Evolutionary conservation across 2,329 filamentous ascomycete species (phyloP), one percentile per base, ranked within the genome.

Genomic region (Aspergillus novoparasiticus): DNA sequence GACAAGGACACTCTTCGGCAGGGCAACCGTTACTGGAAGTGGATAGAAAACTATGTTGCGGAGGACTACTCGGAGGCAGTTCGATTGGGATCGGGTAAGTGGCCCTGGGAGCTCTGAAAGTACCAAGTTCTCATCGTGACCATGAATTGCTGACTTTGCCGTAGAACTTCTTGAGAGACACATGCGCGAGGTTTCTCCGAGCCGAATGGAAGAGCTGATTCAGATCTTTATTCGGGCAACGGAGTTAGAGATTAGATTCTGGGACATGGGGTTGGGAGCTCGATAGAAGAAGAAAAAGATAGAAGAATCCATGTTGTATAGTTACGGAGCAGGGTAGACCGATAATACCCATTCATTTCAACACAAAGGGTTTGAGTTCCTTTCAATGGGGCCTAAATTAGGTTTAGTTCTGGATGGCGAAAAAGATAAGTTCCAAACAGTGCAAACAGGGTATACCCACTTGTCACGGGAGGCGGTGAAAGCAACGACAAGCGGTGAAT

Each of bases 41-140:
- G 94, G 94, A 92, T 98, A 68, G 84, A 94, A 74, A 96, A 92
- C 72, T 98, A 97, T 73, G 86, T 91, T 19, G 90, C 89, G 2
- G 89, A 92, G 0, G 91, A 95, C 74, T 97, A 96, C 69, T 79
- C 83, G 0, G 83, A 88, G 65, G 91, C 92, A 6, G 91, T 96
- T 59, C 82, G 82, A 66, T 83, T 87, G 3, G 92, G 92, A 26
- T 87, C 85, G 60, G 87, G 91, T 92, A 80, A 77, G 85, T 36
- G 53, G 30, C 10, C 14, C 2, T 28, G 57, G 39, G 57, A 16
- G 21, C 12, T 6, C 23, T 9, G 8, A n/a, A 41, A 28, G 9
- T 3, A 26, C 21, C 14, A 6, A 4, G 5, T n/a, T n/a, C 45
- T 48, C 45, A 10, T 6, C 23, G 19, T 48, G 45, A 28, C 45